Percentiles rank a stretch among this genome's conserved stretches.
phyloP scores from a whole-genome alignment of 2,329 filamentous ascomycete species.

The Neonectria neomacrospora region DNA sequence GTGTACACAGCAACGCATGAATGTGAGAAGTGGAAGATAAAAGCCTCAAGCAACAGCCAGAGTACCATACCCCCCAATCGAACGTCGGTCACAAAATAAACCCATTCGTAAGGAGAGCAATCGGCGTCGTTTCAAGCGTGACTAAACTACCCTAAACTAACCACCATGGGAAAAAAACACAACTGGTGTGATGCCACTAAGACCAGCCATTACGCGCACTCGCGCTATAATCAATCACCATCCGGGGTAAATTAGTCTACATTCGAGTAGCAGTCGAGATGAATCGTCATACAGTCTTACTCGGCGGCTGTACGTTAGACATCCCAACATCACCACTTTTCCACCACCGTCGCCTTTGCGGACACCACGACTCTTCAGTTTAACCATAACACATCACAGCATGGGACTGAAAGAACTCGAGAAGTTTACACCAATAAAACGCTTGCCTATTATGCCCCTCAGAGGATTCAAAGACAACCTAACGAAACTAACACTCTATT shows the following conservation, averaged over 20 bases:
- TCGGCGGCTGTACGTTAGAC: neutral
- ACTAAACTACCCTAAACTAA: neutral
- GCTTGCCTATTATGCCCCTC: constrained; percentile 30
- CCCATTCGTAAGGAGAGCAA: neutral
- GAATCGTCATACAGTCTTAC: neutral
- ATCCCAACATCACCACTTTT: neutral
- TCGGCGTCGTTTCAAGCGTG: neutral
- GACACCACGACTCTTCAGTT: neutral
- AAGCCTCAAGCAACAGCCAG: too few relatives aligned
- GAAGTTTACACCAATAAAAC: constrained; percentile 1
- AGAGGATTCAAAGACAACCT: constrained; percentile 34
- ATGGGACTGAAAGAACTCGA: neutral
- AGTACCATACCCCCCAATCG: too few relatives aligned
- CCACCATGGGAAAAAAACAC: too few relatives aligned
- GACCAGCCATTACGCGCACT: too few relatives aligned
- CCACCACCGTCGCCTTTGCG: neutral
- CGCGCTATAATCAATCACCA: too few relatives aligned
- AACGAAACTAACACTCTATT: constrained; percentile 48
- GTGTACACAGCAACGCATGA: too few relatives aligned
- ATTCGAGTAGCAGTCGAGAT: neutral
- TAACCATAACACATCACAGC: neutral
- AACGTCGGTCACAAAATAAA: neutral
- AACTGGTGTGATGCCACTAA: too few relatives aligned
- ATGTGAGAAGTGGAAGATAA: too few relatives aligned
- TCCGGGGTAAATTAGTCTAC: too few relatives aligned